A percentile compares a stretch with the other conserved stretches of the same genome.
Conservation (phyloP, 345 rosid genomes). For the Citropsis articulata region DNA sequence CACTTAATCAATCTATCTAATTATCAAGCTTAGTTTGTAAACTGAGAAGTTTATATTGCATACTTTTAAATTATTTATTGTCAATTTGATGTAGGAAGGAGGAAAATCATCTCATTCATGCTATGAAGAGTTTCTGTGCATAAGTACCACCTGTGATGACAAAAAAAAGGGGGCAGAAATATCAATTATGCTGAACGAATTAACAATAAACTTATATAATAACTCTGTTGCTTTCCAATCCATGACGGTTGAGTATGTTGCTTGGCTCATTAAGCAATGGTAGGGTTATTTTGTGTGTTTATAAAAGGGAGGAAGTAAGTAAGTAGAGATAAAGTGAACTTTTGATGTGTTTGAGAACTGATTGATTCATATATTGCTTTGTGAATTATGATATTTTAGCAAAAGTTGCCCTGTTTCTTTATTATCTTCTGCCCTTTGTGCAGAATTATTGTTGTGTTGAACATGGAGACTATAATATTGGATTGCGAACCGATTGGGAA, state of each 20-base stretch:
- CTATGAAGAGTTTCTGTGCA: neutral
- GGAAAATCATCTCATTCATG: neutral
- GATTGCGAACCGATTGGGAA: slow-evolving; percentile 76
- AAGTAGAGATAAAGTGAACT: neutral
- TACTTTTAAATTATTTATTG: too few relatives aligned
- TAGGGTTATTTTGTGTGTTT: neutral
- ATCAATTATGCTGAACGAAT: neutral
- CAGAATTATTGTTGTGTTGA: slow-evolving; percentile 84
- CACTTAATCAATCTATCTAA: neutral
- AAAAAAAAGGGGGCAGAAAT: neutral
- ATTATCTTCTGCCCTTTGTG: slow-evolving; percentile 6
- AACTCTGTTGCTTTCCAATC: neutral
- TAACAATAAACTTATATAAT: neutral
- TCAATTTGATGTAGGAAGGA: neutral
- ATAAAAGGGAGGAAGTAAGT: neutral
- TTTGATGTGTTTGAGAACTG: neutral
- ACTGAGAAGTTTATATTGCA: neutral
- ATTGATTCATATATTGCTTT: neutral
- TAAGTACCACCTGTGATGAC: neutral
- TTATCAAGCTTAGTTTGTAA: neutral
- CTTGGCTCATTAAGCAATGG: neutral
- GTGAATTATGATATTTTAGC: slow-evolving; percentile 6
- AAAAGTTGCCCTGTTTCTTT: neutral
- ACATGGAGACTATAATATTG: slow-evolving; percentile 72
- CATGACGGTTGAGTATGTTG: neutral